A percentile compares a stretch with the other conserved stretches of the same genome.
phyloP scores from a whole-genome alignment of 352 stramenopile species.

The Phytophthora syringae region DNA sequence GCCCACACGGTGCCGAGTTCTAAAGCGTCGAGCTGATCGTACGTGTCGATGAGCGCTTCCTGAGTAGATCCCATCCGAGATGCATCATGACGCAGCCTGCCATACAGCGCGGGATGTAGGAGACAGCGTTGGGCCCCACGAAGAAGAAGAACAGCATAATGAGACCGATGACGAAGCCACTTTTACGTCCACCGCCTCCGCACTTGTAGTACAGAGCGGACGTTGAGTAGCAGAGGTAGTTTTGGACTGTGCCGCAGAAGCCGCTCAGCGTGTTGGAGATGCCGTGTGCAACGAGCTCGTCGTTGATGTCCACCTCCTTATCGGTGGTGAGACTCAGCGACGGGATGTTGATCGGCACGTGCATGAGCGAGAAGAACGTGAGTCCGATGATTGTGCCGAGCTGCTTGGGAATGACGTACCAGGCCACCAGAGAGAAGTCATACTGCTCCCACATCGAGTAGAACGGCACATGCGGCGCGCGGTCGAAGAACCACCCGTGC shows the following conservation, averaged over 20 bases:
- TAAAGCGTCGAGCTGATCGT: slow-evolving; percentile 87
- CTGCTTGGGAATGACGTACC: slow-evolving; percentile 79
- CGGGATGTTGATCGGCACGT: slow-evolving; percentile 96
- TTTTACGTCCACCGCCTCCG: slow-evolving; percentile 74
- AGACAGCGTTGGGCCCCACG: slow-evolving; percentile 82
- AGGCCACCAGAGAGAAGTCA: slow-evolving; percentile 66
- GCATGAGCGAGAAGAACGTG: slow-evolving; percentile 94
- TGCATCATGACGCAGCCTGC: slow-evolving; percentile 93
- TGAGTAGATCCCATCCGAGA: slow-evolving; percentile 90
- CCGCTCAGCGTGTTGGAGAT: slow-evolving; percentile 92
- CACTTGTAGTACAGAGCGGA: slow-evolving; percentile 91
- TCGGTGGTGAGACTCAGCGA: slow-evolving; percentile 85
- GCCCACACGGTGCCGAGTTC: slow-evolving; percentile 92
- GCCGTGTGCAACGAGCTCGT: slow-evolving; percentile 92
- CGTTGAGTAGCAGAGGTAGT: slow-evolving; percentile 92
- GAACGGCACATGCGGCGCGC: slow-evolving; percentile 69
- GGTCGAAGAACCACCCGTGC: slow-evolving; percentile 81
- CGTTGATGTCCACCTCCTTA: slow-evolving; percentile 93
- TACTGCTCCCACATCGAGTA: slow-evolving; percentile 83
- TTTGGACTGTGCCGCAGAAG: slow-evolving; percentile 88
- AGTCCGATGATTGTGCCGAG: slow-evolving; percentile 85
- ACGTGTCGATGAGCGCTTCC: slow-evolving; percentile 91
- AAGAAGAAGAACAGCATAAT: slow-evolving; percentile 90
- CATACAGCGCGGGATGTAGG: slow-evolving; percentile 93
- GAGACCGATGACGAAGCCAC: slow-evolving; percentile 64